Conservation (phyloP, 352 stramenopile species). For the Pythium monospermum region DNA sequence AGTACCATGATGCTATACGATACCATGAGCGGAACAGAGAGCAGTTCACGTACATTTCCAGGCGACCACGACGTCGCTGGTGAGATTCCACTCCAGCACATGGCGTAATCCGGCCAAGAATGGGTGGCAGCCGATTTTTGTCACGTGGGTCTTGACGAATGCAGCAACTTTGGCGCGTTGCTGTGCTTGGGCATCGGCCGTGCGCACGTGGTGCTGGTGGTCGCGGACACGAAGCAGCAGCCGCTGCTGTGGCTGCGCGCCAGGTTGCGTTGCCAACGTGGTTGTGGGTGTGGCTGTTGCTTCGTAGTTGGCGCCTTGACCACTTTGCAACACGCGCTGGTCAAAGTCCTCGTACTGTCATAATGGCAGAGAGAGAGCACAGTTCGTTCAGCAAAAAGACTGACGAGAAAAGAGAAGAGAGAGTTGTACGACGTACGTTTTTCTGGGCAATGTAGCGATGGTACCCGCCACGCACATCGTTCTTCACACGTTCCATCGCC, state of each 20-base stretch:
- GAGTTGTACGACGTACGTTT: constrained; percentile 23
- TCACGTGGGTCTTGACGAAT: constrained; percentile 42
- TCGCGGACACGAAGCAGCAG: constrained; percentile 38
- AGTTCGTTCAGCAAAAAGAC: background rate
- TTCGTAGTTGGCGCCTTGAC: constrained; percentile 56
- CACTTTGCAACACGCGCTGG: constrained; percentile 17
- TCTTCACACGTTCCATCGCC: constrained; percentile 57
- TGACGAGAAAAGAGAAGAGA: background rate
- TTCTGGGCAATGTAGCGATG: constrained; percentile 41
- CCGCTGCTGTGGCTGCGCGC: constrained; percentile 22
- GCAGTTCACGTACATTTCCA: constrained; percentile 49
- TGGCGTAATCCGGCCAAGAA: constrained; percentile 57
- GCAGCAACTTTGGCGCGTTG: constrained; percentile 32
- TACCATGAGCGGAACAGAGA: background rate
- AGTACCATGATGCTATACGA: constrained; percentile 30
- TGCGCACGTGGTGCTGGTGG: constrained; percentile 35
- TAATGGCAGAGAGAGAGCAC: background rate
- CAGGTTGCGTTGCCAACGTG: constrained; percentile 23
- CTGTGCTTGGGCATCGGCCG: constrained; percentile 26
- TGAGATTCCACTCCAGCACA: constrained; percentile 55
- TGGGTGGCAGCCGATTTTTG: constrained; percentile 61
- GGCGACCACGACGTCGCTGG: constrained; percentile 54
- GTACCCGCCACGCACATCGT: constrained; percentile 53
- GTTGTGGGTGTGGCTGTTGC: no score
- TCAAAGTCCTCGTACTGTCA: constrained; percentile 57